phyloP scores from a whole-genome alignment of 441 rosid genomes.

The Erodium texanum region DNA sequence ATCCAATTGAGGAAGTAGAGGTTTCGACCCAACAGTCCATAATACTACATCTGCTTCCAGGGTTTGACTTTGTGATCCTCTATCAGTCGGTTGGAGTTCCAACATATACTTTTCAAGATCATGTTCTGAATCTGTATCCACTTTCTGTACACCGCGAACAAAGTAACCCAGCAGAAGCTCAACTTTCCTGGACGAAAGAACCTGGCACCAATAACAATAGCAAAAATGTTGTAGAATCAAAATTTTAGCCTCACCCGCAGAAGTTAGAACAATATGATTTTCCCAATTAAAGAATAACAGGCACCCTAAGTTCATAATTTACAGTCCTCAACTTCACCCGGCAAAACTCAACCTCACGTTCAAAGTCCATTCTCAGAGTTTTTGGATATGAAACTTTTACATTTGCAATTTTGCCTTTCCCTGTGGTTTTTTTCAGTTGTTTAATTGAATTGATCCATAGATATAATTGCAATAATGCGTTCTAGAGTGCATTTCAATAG shows the following conservation, averaged over 20 bases:
- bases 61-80: conserved; percentile 55
- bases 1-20: conserved; percentile 63
- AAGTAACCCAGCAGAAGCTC: conserved; percentile 74
- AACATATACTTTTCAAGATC: conserved; percentile 42
- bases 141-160: conserved; percentile 48
- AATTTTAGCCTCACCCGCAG: not conserved
- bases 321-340: not conserved
- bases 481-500: not conserved
- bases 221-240: not conserved
- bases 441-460: not conserved
- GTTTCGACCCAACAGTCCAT: conserved; percentile 84
- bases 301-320: not conserved
- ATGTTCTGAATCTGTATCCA: conserved; percentile 14
- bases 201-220: conserved; percentile 37
- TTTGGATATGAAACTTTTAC: not conserved
- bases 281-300: conserved; percentile 6
- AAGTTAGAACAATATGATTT: conserved; percentile 3
- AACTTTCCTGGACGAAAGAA: conserved; percentile 74
- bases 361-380: not conserved
- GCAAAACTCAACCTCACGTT: not conserved
- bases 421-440: not conserved
- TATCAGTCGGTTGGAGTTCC: conserved; percentile 77
- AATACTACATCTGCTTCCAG: conserved; percentile 74
- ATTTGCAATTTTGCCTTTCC: not conserved
- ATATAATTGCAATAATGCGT: not conserved